Evolutionary conservation across 306 rosid species (phyloP).

Genomic region (Albizia julibrissin): DNA sequence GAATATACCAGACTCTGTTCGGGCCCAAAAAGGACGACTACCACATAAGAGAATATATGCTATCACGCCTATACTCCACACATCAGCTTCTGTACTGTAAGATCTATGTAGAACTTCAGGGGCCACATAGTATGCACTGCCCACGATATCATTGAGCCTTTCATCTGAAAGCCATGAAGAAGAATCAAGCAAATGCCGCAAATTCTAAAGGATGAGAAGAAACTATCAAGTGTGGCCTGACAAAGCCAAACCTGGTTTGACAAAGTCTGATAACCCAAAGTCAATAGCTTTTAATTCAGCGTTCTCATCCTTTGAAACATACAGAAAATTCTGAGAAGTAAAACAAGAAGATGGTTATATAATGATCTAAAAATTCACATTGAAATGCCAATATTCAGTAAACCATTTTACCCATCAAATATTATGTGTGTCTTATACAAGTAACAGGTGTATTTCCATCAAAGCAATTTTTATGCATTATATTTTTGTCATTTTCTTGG

Average conservation of each 20-base stretch:
- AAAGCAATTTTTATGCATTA: not conserved
- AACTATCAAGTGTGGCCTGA: slow-evolving; percentile 1
- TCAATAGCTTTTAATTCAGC: slow-evolving; percentile 73
- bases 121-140: slow-evolving; percentile 78
- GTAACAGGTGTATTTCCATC: not conserved
- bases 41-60: slow-evolving; percentile 80
- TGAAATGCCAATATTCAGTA: not conserved
- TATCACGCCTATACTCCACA: slow-evolving; percentile 75
- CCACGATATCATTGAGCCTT: slow-evolving; percentile 76
- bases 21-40: slow-evolving; percentile 83
- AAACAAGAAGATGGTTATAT: not conserved
- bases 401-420: no score
- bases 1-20: slow-evolving; percentile 73
- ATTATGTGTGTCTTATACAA: not conserved
- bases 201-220: slow-evolving; percentile 6
- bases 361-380: not conserved
- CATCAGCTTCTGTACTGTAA: slow-evolving; percentile 76
- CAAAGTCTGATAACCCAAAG: slow-evolving; percentile 75
- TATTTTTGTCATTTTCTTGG: not conserved
- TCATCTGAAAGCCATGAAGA: slow-evolving; percentile 50
- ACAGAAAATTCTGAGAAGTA: slow-evolving; percentile 62
- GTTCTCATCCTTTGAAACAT: slow-evolving; percentile 58
- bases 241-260: slow-evolving; percentile 59
- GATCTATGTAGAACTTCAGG: slow-evolving; percentile 79
- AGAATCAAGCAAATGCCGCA: slow-evolving; percentile 18